A percentile compares a stretch with the other conserved stretches of the same genome.
Evolutionary conservation across 2,329 filamentous ascomycete species (phyloP).

Genomic region (Penicillium paneum): DNA sequence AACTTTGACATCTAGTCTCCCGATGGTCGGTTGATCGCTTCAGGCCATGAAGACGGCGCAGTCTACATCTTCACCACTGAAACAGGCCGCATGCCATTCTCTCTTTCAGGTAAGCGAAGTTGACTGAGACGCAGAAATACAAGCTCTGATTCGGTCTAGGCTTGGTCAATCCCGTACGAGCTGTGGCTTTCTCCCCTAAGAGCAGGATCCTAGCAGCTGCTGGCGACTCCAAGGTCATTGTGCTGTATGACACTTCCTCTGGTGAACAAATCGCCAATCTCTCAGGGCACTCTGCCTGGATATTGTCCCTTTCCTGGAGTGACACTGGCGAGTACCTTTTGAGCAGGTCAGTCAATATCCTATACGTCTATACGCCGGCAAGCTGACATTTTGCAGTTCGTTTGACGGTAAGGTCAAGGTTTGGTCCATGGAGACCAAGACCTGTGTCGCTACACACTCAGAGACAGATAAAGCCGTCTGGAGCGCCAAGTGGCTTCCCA

Average conservation of each 20-base stretch:
- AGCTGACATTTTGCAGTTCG: constrained; percentile 48
- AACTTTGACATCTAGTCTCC: constrained; percentile 46
- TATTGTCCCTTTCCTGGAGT: constrained; percentile 89
- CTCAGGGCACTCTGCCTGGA: constrained; percentile 76
- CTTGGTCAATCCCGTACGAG: constrained; percentile 79
- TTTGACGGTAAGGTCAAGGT: constrained; percentile 95
- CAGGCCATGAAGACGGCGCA: constrained; percentile 85
- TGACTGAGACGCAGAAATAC: not conserved
- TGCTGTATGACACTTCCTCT: constrained; percentile 85
- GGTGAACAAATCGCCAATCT: constrained; percentile 91
- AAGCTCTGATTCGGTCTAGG: constrained; percentile 50
- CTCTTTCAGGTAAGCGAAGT: constrained; percentile 64
- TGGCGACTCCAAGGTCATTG: constrained; percentile 83
- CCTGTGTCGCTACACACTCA: constrained; percentile 88
- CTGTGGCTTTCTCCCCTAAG: constrained; percentile 82
- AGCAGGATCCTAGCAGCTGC: constrained; percentile 82
- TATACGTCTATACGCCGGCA: not conserved
- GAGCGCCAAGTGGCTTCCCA: constrained; percentile 80
- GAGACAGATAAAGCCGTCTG: constrained; percentile 84
- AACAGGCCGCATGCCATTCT: constrained; percentile 78
- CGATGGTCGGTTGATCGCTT: constrained; percentile 83
- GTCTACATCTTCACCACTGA: constrained; percentile 96
- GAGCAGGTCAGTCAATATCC: constrained; percentile 58
- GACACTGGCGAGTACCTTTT: constrained; percentile 87
- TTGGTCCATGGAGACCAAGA: constrained; percentile 81